Base-by-base conservation (phyloP, 306 rosid genomes). In the Heteromeles arbutifolia region DNA sequence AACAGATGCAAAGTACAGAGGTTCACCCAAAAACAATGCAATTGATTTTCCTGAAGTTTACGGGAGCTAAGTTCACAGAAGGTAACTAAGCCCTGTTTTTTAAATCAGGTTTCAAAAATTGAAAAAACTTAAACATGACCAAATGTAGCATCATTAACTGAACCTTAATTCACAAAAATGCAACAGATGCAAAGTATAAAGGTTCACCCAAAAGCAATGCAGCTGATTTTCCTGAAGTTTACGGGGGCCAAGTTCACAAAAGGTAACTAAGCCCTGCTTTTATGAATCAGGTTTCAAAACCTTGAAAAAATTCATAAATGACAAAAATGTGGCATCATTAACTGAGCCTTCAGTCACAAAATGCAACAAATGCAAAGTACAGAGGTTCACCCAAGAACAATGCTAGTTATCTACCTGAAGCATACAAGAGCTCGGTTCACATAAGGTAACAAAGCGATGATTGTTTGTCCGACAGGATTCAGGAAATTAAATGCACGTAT, bases 1-100 rank as follows among this genome's bases (percentile, higher is more conserved):
- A 29, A 79, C 82, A 79, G 8, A 78, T 54, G 52, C 73, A 29
- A 8, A 76, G 15, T 57, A 71, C 83, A 81, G 78, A 88, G 92
- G 89, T 88, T 91, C 96, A 91, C 91, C 96, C 93, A 89, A 89
- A 1, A 88, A 89, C 87, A 85, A 73, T 83, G 90, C 80, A 32
- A 21, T 5, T 66, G 41, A 75, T 88, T 24, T 88, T 73, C 90
- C 91, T 89, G 92, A 88, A 34, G 77, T 41, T 77, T 75, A 87
- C 82, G 74, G 87, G 87, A 84, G 83, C 64, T 63, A 83, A 43
- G 80, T 66, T 81, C 90, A 86, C 84, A 80, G 2, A 26, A 74
- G 85, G 84, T 78, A 83, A 80, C 83, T 89, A 72, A 26, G 65
- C 90, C 78, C 84, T 85, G 86, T 82, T 85, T 74, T 85, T 39